Conservation (phyloP, 257 asterid species). For the Solanum neorickii region DNA sequence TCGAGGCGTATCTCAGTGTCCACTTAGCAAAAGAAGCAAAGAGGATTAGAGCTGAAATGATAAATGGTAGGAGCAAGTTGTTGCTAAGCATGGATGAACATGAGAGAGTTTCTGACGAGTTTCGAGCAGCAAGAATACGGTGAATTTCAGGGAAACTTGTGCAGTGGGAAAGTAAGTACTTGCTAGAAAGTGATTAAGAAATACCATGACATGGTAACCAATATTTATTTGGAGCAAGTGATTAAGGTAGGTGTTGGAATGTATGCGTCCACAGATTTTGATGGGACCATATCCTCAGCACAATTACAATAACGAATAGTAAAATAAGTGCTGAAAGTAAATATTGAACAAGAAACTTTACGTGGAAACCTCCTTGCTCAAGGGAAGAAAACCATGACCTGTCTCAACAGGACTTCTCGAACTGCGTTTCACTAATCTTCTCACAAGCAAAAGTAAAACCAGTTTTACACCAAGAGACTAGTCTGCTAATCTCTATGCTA, state of each 20-base stretch:
- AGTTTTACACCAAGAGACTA: no score
- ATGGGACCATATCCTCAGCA: no score
- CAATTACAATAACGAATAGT: no score
- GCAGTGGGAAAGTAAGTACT: background rate
- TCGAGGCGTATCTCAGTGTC: constrained; percentile 36
- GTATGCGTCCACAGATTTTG: no score
- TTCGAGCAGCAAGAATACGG: constrained; percentile 15
- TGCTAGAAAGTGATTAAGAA: background rate
- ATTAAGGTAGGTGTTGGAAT: background rate
- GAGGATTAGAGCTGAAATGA: constrained; percentile 38
- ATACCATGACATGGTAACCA: constrained; percentile 1
- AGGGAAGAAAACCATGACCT: no score
- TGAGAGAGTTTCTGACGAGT: constrained; percentile 23
- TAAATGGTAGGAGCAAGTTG: constrained; percentile 15
- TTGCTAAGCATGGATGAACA: constrained; percentile 41
- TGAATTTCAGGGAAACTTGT: constrained; percentile 24
- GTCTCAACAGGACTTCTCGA: no score
- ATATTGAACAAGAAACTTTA: no score
- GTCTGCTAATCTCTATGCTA: no score
- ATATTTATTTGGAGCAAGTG: constrained; percentile 15
- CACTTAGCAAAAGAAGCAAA: constrained; percentile 19
- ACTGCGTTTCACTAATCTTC: no score
- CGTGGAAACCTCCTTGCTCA: no score
- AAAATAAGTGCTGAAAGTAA: no score
- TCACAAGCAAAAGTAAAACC: no score